Base-by-base conservation (phyloP, 352 stramenopile species). In the Blastocystis sp. region DNA sequence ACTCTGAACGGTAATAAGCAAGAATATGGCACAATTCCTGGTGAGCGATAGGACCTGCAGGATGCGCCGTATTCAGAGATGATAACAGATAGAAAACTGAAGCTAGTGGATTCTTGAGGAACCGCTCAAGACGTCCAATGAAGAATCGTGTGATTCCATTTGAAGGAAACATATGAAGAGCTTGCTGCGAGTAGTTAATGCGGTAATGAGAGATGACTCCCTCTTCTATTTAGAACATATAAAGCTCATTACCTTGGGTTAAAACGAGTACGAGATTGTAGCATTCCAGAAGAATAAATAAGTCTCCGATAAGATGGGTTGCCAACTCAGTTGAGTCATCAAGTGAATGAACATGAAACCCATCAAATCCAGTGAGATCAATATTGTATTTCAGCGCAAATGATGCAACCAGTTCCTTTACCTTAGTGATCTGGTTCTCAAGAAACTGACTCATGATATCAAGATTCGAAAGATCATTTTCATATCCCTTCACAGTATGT, bases 1-100 rank as follows among this genome's bases (percentile, higher is more conserved):
- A 74, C 14, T 74, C 29, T n/a, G 63, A 74, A 29, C 63, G 63
- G 32, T 74, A 74, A 46, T 74, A 74, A n/a, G 42, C 14, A 14
- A 74, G 24, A 14, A 46, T 27, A 5, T 37, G 6, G 32, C 63
- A 74, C n/a, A 74, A 14, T 21, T 74, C 63, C 63, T 74, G 29
- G 21, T 43, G 27, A 0, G 63, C 51, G 63, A 29, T 74, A 37
- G 43, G 6, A 12, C 27, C 54, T 12, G 6, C 27, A 5, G 27
- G 19, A n/a, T n/a, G 27, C 3, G 19, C 3, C 12, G 54, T 32
- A 61, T 32, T 61, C 54, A 61, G 54, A 19, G 63, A 37, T 24
- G 63, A 37, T 5, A 74, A 43, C 1, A 52, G 42, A 43, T 46
- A 52, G 63, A 74, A 74, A 14, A 49, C 63, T n/a, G 29, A 51